Conservation (phyloP, 257 asterid genomes). For the Petunia axillaris region DNA sequence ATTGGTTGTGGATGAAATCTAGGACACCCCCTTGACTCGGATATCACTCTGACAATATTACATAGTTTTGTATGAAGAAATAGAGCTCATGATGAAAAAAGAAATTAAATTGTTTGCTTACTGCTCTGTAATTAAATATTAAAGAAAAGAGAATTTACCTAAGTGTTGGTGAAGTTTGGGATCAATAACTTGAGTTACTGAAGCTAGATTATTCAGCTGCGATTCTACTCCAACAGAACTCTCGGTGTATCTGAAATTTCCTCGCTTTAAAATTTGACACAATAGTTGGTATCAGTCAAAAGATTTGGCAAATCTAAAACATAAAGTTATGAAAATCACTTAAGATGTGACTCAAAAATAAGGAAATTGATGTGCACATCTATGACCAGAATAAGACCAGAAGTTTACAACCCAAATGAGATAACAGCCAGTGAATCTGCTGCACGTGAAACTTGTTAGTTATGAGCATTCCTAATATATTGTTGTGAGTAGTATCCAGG, state of each 20-base stretch:
- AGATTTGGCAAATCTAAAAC: background rate
- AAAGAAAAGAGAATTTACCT: constrained; percentile 51
- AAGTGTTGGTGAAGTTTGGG: constrained; percentile 98
- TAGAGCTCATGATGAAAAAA: background rate
- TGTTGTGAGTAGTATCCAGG: too few species aligned
- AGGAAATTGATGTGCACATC: background rate
- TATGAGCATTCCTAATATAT: too few species aligned
- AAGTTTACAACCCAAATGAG: too few species aligned
- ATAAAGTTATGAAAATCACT: background rate
- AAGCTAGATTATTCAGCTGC: constrained; percentile 86
- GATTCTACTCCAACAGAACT: constrained; percentile 91
- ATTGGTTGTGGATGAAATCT: background rate
- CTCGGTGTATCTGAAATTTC: constrained; percentile 95
- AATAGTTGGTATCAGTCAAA: constrained; percentile 15
- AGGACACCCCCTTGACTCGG: background rate
- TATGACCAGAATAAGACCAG: background rate
- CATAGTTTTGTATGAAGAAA: background rate
- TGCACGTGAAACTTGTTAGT: too few species aligned
- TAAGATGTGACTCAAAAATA: background rate
- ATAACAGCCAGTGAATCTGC: too few species aligned
- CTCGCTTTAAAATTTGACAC: constrained; percentile 70
- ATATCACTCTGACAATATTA: background rate
- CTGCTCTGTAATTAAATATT: background rate
- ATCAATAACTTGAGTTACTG: constrained; percentile 86
- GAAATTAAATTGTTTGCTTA: background rate